phyloP scores from a whole-genome alignment of 2,329 filamentous ascomycete species.

The Ceratocystis variospora region DNA sequence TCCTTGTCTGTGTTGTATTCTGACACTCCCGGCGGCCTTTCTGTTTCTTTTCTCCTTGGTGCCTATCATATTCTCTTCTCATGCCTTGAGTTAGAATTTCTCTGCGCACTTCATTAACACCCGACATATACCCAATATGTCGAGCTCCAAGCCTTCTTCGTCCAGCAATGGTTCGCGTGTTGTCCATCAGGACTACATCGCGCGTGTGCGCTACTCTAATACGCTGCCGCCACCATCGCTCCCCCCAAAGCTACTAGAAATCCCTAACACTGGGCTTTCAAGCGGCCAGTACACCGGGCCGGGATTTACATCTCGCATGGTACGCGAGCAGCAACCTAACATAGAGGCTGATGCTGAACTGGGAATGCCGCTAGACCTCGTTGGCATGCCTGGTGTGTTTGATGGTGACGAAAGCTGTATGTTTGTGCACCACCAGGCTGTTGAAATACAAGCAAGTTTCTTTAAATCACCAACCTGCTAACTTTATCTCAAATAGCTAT shows the following conservation, averaged over 20 bases:
- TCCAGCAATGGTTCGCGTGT: conserved; percentile 37
- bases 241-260: conserved; percentile 91
- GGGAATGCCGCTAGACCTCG: conserved; percentile 90
- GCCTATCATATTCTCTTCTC: not conserved
- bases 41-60: not conserved
- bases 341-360: conserved; percentile 96
- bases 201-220: conserved; percentile 89
- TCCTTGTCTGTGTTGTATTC: not conserved
- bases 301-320: conserved; percentile 76
- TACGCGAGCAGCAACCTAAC: conserved; percentile 82
- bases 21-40: not conserved
- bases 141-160: conserved; percentile 13
- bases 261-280: conserved; percentile 80
- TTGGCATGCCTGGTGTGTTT: conserved; percentile 89
- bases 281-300: conserved; percentile 82
- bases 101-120: not conserved
- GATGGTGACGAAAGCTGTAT: conserved; percentile 88
- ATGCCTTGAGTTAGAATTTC: not conserved
- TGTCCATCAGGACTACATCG: conserved; percentile 91
- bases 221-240: conserved; percentile 85
- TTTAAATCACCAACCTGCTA: not conserved
- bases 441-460: not conserved
- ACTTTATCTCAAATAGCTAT: conserved; percentile 45
- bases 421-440: conserved; percentile 23
- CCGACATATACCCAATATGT: conserved; percentile 8